phyloP scores from a whole-genome alignment of 2,329 filamentous ascomycete genomes.

The Aspergillus uvarum region DNA sequence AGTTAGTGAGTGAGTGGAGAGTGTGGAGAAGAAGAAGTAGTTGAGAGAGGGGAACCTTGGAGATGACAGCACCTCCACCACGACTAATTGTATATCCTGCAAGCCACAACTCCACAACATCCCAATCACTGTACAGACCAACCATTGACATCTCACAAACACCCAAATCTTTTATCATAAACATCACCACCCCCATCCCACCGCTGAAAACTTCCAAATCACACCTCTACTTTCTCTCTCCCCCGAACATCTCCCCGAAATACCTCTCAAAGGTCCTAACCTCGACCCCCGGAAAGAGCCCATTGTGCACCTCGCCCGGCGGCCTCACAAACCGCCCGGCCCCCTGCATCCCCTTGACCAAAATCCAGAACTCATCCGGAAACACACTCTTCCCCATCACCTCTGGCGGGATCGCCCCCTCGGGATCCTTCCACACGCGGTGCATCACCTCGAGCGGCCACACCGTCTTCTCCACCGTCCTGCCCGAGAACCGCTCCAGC shows the following conservation, averaged over 20 bases:
- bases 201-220: too few species aligned
- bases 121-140: too few species aligned
- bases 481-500: slow-evolving; percentile 22
- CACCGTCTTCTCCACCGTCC: slow-evolving; percentile 12
- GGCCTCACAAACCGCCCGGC: not conserved
- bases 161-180: too few species aligned
- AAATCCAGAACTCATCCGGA: not conserved
- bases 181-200: too few species aligned
- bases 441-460: slow-evolving; percentile 21
- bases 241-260: too few species aligned
- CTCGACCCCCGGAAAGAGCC: not conserved
- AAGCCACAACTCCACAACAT: too few species aligned
- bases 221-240: too few species aligned
- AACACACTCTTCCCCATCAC: not conserved
- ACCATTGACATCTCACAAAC: too few species aligned
- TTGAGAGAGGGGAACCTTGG: not conserved
- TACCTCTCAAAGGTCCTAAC: not conserved
- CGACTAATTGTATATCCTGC: not conserved
- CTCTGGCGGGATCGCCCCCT: too few species aligned
- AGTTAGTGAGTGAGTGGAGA: not conserved
- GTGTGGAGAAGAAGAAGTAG: not conserved
- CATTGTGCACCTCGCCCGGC: not conserved
- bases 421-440: too few species aligned
- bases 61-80: not conserved
- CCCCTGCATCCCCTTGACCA: not conserved